Percentiles rank a stretch among this genome's conserved stretches.
phyloP scores from a whole-genome alignment of 2,329 filamentous ascomycete species.

The Dactylonectria macrodidyma region DNA sequence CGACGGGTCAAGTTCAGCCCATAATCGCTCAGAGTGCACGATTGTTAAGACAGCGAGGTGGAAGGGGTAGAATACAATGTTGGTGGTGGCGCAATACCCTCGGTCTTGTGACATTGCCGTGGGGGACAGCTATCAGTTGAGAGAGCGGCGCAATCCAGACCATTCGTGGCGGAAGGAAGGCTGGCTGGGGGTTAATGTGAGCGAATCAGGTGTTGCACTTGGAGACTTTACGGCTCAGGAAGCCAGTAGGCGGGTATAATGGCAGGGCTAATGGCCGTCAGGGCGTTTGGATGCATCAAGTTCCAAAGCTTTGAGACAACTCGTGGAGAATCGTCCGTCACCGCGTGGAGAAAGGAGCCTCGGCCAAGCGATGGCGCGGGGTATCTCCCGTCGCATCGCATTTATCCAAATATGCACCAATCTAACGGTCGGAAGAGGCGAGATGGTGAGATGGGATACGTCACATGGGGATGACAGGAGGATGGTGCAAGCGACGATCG shows the following conservation, averaged over 20 bases:
- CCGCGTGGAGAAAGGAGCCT: slow-evolving; percentile 17
- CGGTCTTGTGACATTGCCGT: slow-evolving; percentile 14
- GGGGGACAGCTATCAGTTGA: not conserved
- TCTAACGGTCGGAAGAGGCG: slow-evolving; percentile 27
- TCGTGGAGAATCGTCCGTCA: slow-evolving; percentile 20
- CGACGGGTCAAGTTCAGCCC: not conserved
- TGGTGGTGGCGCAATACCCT: slow-evolving; percentile 12
- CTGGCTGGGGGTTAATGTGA: not conserved
- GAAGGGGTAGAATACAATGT: slow-evolving; percentile 23
- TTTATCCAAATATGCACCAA: slow-evolving; percentile 17
- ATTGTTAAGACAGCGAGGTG: not conserved
- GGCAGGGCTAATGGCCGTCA: not conserved
- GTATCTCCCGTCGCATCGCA: slow-evolving; percentile 9
- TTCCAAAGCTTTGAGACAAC: slow-evolving; percentile 13
- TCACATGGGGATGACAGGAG: slow-evolving; percentile 40
- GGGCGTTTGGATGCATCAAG: slow-evolving; percentile 3
- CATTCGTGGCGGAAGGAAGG: not conserved
- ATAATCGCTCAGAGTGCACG: too few species aligned
- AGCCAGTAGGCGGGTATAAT: not conserved
- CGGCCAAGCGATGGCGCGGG: slow-evolving; percentile 35
- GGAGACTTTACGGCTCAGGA: slow-evolving; percentile 7
- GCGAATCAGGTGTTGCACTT: slow-evolving; percentile 3
- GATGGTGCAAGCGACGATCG: slow-evolving; percentile 37
- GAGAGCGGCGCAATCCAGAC: slow-evolving; percentile 10
- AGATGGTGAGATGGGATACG: slow-evolving; percentile 32